Conservation (phyloP, 495 filamentous ascomycete species). For the Xylaria grammica region DNA sequence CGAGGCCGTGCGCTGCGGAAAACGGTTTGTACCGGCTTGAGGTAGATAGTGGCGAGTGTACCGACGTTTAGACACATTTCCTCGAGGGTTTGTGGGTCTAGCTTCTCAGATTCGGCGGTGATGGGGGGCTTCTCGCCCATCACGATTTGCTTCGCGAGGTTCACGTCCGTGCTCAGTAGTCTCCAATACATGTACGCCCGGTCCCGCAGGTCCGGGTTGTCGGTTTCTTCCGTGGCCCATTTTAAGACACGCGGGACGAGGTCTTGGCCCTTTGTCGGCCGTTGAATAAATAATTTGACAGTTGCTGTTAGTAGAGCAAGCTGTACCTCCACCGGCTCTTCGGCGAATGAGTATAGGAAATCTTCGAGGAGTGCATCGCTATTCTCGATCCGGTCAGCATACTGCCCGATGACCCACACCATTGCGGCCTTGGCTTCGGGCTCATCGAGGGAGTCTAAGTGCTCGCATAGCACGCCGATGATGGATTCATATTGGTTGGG, state of each 20-base stretch:
- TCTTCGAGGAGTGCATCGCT: constrained; percentile 92
- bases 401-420: constrained; percentile 99
- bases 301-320: constrained; percentile 93
- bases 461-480: constrained; percentile 92
- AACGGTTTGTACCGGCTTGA: constrained; percentile 97
- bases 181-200: constrained; percentile 99
- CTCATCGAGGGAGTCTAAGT: constrained; percentile 95
- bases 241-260: constrained; percentile 95
- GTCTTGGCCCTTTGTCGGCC: constrained; percentile 91
- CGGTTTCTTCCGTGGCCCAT: constrained; percentile 98
- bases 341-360: constrained; percentile 89
- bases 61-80: constrained; percentile 97
- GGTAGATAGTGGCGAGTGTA: constrained; percentile 94
- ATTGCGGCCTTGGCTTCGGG: constrained; percentile 99
- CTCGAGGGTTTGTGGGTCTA: constrained; percentile 89
- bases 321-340: constrained; percentile 94
- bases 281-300: constrained; percentile 97
- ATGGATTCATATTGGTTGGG: constrained; percentile 98
- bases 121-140: constrained; percentile 98
- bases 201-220: constrained; percentile 95
- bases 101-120: constrained; percentile 92
- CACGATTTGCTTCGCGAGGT: constrained; percentile 82
- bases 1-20: constrained; percentile 87
- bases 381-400: constrained; percentile 96
- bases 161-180: constrained; percentile 90